Evolutionary conservation across 2,329 filamentous ascomycete species (phyloP).

Genomic region (Samsoniella hepiali): DNA sequence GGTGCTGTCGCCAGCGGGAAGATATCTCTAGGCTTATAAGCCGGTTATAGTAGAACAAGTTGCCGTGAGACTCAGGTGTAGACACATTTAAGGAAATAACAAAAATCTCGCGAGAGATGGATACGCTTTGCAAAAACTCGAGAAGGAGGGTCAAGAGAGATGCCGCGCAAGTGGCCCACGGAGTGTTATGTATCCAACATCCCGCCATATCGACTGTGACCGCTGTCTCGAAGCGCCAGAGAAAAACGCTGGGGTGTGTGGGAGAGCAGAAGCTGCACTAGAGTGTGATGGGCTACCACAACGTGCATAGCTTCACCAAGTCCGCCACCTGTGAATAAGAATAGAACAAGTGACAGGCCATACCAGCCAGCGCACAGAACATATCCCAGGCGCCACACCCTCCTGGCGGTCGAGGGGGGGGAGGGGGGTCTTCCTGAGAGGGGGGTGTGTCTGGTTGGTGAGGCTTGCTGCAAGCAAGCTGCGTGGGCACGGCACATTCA

Average conservation of each 20-base stretch:
- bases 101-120: constrained; percentile 19
- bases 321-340: constrained; percentile 6
- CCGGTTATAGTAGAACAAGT: constrained; percentile 19
- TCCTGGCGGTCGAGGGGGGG: background rate
- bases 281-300: background rate
- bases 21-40: constrained; percentile 26
- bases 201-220: constrained; percentile 6
- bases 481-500: constrained; percentile 13
- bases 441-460: background rate
- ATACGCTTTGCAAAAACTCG: constrained; percentile 18
- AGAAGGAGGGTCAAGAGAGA: constrained; percentile 13
- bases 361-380: background rate
- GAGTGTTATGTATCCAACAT: constrained; percentile 14
- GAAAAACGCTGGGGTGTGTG: constrained; percentile 7
- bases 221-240: constrained; percentile 12
- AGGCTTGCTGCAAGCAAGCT: background rate
- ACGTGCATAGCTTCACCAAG: background rate
- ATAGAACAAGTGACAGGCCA: constrained; percentile 10
- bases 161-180: constrained; percentile 9
- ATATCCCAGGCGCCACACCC: background rate
- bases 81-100: constrained; percentile 20
- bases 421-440: background rate
- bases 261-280: background rate
- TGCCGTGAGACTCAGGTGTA: constrained; percentile 23
- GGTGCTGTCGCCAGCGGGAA: constrained; percentile 39